Evolutionary conservation across 2,329 filamentous ascomycete genomes (phyloP).

Genomic region (Colletotrichum orchidophilum): DNA sequence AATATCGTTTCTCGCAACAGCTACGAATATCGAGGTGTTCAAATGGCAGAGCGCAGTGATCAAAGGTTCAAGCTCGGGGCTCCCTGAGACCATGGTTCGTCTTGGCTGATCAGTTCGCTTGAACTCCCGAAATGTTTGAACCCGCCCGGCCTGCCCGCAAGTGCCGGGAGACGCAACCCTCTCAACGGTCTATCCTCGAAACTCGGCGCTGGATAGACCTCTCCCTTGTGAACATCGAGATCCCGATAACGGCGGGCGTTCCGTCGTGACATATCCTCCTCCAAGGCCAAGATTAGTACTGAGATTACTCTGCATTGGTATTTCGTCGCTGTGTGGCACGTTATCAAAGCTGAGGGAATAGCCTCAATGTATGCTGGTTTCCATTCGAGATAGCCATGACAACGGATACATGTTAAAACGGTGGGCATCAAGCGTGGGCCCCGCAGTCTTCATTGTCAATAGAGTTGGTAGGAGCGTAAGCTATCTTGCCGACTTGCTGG

Average conservation of each 20-base stretch:
- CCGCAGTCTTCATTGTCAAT: neutral
- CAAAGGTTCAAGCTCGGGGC: neutral
- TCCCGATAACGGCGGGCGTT: slow-evolving; percentile 8
- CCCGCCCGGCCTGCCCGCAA: neutral
- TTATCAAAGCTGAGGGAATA: slow-evolving; percentile 4
- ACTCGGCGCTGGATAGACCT: neutral
- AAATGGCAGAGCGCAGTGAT: neutral
- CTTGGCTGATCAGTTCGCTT: slow-evolving; percentile 19
- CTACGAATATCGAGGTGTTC: neutral
- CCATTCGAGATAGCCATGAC: neutral
- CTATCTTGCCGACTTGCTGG: neutral
- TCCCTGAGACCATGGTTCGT: neutral
- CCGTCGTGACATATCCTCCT: neutral
- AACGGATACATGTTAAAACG: neutral
- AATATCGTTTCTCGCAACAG: neutral
- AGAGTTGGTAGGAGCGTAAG: neutral
- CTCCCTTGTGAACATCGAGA: neutral
- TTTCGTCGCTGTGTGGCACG: neutral
- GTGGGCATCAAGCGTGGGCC: neutral
- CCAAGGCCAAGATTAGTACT: slow-evolving; percentile 11
- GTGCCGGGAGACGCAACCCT: neutral
- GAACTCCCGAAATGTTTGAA: neutral
- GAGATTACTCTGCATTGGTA: neutral
- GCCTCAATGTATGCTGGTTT: neutral
- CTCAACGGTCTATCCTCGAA: neutral